Evolutionary conservation across 768 basidiomycete species (phyloP).

Genomic region (Amanita molliuscula): DNA sequence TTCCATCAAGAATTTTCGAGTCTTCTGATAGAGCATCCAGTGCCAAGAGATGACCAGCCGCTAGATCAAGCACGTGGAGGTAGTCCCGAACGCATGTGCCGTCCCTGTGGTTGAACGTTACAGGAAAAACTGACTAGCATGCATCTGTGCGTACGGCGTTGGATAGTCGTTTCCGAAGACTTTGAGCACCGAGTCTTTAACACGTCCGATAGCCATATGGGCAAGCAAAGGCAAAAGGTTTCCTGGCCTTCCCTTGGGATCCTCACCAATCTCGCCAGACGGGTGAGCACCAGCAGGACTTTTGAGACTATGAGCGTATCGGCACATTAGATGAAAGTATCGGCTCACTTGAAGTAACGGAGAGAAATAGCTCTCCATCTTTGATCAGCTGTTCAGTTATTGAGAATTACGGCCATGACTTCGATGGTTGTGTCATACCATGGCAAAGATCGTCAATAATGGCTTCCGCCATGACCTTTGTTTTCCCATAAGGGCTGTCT

Average conservation of each 20-base stretch:
- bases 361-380: conserved; percentile 79
- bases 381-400: conserved; percentile 43
- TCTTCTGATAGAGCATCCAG: conserved; percentile 67
- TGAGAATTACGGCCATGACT: conserved; percentile 9
- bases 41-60: conserved; percentile 88
- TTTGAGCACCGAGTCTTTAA: conserved; percentile 56
- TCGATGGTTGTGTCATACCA: conserved; percentile 24
- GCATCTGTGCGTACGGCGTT: conserved; percentile 51
- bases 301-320: conserved; percentile 16
- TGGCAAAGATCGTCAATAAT: conserved; percentile 84
- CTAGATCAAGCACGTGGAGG: conserved; percentile 87
- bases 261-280: conserved; percentile 91
- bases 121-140: background rate
- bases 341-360: conserved; percentile 88
- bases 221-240: conserved; percentile 91
- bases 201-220: conserved; percentile 88
- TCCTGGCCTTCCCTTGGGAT: conserved; percentile 90
- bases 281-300: conserved; percentile 99
- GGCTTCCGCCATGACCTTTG: conserved; percentile 91
- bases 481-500: conserved; percentile 89
- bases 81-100: conserved; percentile 98
- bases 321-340: background rate
- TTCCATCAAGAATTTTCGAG: conserved; percentile 49
- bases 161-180: conserved; percentile 98
- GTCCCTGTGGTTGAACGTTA: conserved; percentile 39